Percentiles rank a stretch among this genome's conserved stretches.
Conservation (phyloP, 108 stramenopile species). For the Pseudonitzschia delicatissima region DNA sequence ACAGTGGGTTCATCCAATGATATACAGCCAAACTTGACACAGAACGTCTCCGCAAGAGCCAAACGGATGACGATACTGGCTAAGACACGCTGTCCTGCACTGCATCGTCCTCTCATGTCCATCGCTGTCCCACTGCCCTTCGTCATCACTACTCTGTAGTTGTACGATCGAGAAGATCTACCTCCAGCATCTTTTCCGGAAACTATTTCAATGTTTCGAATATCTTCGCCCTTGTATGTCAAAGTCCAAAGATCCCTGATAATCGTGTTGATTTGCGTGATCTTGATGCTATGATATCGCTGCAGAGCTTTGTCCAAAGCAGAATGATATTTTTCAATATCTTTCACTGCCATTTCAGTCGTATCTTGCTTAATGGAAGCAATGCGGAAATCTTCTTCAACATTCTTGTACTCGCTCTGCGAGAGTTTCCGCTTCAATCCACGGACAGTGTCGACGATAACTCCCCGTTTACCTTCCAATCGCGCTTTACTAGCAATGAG, state of each 20-base stretch:
- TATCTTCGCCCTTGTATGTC: constrained; percentile 98
- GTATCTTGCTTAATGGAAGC: constrained; percentile 88
- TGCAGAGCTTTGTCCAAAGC: constrained; percentile 91
- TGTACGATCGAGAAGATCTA: constrained; percentile 77
- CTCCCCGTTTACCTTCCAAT: constrained; percentile 56
- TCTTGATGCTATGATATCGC: constrained; percentile 91
- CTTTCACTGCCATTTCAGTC: constrained; percentile 86
- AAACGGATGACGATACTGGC: constrained; percentile 98
- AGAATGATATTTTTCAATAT: constrained; percentile 90
- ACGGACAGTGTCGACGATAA: constrained; percentile 62
- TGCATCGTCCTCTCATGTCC: constrained; percentile 99
- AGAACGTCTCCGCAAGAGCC: constrained; percentile 98
- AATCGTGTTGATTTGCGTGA: constrained; percentile 97
- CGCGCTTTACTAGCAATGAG: constrained; percentile 31
- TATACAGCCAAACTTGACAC: constrained; percentile 94
- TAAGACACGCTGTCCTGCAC: constrained; percentile 92
- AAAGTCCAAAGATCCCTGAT: constrained; percentile 95
- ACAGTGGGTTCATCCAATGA: constrained; percentile 94
- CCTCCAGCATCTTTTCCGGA: constrained; percentile 82
- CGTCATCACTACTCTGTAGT: constrained; percentile 98
- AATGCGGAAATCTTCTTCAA: constrained; percentile 87
- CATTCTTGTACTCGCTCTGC: constrained; percentile 67
- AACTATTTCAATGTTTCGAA: constrained; percentile 93
- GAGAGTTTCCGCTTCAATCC: constrained; percentile 55
- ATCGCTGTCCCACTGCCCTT: constrained; percentile 75